These are phyloP conservation scores for Phytophthora citrophthora DNA, from an alignment of 352 stramenopile genomes.

Conservation along the genomic window DNA sequence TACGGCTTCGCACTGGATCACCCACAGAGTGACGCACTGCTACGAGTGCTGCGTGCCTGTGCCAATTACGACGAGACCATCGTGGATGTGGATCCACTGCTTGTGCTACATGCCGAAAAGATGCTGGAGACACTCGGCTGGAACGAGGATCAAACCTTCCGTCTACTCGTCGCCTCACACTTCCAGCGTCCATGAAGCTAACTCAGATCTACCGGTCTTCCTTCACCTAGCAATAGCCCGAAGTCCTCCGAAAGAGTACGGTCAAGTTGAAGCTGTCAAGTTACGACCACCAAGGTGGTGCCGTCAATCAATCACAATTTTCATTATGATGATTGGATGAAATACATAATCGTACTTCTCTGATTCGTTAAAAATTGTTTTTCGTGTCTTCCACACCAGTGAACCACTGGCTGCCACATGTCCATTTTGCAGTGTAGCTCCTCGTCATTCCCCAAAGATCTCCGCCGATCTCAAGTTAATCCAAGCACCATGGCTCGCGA, in stretches of 20 bases:
- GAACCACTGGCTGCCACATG: constrained; percentile 26
- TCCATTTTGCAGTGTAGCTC: background rate
- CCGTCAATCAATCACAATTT: background rate
- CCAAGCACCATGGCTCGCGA: constrained; percentile 86
- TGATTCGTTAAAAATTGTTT: constrained; percentile 16
- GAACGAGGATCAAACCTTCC: constrained; percentile 68
- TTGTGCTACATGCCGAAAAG: constrained; percentile 56
- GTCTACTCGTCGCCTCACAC: constrained; percentile 51
- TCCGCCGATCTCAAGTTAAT: constrained; percentile 23
- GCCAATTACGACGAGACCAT: constrained; percentile 79
- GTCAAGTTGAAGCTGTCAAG: constrained; percentile 7
- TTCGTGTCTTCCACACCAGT: background rate
- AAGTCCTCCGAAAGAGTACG: background rate
- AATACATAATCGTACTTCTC: background rate
- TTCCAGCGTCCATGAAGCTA: constrained; percentile 31
- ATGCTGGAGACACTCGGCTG: constrained; percentile 50
- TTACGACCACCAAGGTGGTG: background rate
- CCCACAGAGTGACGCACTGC: constrained; percentile 37
- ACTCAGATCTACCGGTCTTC: constrained; percentile 1
- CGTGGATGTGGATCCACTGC: constrained; percentile 41
- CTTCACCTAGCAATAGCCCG: background rate
- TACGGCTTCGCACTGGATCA: constrained; percentile 47
- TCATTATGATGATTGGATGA: constrained; percentile 1
- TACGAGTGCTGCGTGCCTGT: constrained; percentile 64
- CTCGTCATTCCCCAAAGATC: constrained; percentile 36